phyloP scores from a whole-genome alignment of 768 basidiomycete genomes.

The Dioszegia hungarica region DNA sequence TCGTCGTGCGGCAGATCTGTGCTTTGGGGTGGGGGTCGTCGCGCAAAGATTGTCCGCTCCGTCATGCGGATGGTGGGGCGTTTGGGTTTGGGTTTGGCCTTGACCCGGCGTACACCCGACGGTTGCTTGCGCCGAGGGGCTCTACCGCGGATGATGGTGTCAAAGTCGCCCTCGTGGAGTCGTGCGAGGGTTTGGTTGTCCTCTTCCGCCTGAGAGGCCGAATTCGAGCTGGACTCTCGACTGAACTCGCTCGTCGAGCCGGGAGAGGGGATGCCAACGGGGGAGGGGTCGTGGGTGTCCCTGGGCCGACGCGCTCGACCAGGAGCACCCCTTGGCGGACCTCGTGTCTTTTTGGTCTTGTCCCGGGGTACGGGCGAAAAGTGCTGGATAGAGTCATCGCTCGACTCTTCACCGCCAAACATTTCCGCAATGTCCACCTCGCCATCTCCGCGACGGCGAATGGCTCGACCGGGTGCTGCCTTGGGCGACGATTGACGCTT shows the following conservation, averaged over 20 bases:
- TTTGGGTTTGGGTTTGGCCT: neutral
- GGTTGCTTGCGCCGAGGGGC: neutral
- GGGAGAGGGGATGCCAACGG: constrained; percentile 1
- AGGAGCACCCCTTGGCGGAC: no score
- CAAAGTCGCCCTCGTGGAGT: constrained; percentile 38
- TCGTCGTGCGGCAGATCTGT: constrained; percentile 12
- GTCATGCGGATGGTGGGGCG: constrained; percentile 35
- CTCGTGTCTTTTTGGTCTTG: no score
- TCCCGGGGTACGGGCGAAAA: no score
- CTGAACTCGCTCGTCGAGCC: no score
- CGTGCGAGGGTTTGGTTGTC: constrained; percentile 25
- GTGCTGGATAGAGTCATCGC: neutral
- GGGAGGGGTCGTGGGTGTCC: no score
- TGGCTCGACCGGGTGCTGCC: constrained; percentile 53
- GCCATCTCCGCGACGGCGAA: constrained; percentile 33
- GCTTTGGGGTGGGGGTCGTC: neutral
- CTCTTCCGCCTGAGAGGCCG: constrained; percentile 28
- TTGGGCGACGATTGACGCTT: constrained; percentile 43
- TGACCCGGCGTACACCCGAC: neutral
- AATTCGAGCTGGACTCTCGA: no score
- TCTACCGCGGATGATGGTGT: constrained; percentile 20
- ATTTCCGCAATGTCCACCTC: constrained; percentile 11
- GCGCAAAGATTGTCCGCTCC: constrained; percentile 42
- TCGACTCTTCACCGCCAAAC: constrained; percentile 13
- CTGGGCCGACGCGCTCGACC: no score